Conservation (phyloP, 306 rosid genomes). For the Cucurbita maxima region DNA sequence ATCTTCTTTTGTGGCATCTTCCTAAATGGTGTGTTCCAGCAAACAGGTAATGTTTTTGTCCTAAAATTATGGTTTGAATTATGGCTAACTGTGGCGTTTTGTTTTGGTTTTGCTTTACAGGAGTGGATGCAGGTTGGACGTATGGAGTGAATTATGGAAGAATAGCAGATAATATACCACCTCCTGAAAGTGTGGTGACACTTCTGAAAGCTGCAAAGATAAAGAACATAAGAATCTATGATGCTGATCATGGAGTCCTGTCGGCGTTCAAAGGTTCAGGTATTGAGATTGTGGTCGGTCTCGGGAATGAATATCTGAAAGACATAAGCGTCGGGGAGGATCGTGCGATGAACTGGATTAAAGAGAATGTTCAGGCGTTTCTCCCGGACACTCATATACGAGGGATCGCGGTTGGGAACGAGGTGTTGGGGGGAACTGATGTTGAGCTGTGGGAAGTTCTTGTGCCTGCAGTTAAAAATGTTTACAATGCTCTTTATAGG, state of each 20-base stretch:
- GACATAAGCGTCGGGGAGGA: conserved; percentile 60
- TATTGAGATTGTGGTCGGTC: conserved; percentile 39
- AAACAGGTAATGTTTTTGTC: background rate
- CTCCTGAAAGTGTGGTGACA: conserved; percentile 71
- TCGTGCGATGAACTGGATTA: conserved; percentile 75
- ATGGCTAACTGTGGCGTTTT: background rate
- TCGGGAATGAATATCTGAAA: conserved; percentile 36
- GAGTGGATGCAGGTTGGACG: conserved; percentile 42
- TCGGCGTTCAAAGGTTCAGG: conserved; percentile 75
- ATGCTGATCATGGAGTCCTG: conserved; percentile 50
- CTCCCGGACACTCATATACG: conserved; percentile 58
- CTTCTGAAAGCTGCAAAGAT: conserved; percentile 79
- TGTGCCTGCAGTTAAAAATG: conserved; percentile 59
- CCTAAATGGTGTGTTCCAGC: conserved; percentile 30
- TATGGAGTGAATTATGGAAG: conserved; percentile 88
- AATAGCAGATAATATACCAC: conserved; percentile 59
- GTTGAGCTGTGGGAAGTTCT: conserved; percentile 52
- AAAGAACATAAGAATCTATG: conserved; percentile 60
- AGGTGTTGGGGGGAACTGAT: conserved; percentile 45
- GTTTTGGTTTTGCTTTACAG: background rate
- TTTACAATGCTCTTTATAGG: conserved; percentile 38
- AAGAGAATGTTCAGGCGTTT: conserved; percentile 59
- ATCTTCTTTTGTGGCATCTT: conserved; percentile 20
- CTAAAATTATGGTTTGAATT: background rate
- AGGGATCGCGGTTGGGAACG: conserved; percentile 81